These are phyloP conservation scores for Podila verticillata DNA, from an alignment of 192 early-diverging fungal genomes.

Conservation along the genomic window DNA sequence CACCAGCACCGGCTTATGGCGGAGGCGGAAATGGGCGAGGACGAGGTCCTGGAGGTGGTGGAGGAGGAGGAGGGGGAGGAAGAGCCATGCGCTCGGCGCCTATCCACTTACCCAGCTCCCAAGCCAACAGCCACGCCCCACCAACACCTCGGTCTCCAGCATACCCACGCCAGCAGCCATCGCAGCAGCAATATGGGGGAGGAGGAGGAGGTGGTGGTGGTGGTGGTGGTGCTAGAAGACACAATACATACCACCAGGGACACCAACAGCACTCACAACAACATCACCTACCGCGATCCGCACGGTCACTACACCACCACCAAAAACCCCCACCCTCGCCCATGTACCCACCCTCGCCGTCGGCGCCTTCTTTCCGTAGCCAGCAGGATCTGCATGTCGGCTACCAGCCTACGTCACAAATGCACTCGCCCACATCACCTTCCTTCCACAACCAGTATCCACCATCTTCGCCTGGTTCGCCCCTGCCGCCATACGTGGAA, in stretches of 20 bases:
- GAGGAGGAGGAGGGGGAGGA: constrained; percentile 3
- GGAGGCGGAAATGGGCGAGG: constrained; percentile 6
- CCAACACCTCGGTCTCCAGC: neutral
- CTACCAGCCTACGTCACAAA: constrained; percentile 22
- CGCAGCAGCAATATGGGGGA: constrained; percentile 9
- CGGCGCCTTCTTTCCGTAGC: constrained; percentile 23
- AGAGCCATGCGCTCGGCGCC: constrained; percentile 29
- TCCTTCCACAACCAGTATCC: constrained; percentile 34
- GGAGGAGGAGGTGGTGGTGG: constrained; percentile 6
- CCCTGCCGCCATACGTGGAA: constrained; percentile 35
- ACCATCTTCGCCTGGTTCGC: constrained; percentile 26
- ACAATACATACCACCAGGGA: constrained; percentile 35
- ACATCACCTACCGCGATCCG: constrained; percentile 4
- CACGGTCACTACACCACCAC: constrained; percentile 24
- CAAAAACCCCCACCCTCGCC: constrained; percentile 6
- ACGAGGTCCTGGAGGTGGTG: neutral
- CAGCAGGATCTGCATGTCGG: constrained; percentile 26
- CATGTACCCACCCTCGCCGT: constrained; percentile 26
- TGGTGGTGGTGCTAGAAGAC: constrained; percentile 26
- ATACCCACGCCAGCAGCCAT: constrained; percentile 3
- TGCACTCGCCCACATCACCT: constrained; percentile 45
- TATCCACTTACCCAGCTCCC: constrained; percentile 13
- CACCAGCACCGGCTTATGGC: constrained; percentile 13
- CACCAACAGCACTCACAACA: constrained; percentile 7
- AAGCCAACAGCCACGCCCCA: neutral